Base-by-base conservation (phyloP, 2,329 filamentous ascomycete genomes). In the Claviceps purpurea region DNA sequence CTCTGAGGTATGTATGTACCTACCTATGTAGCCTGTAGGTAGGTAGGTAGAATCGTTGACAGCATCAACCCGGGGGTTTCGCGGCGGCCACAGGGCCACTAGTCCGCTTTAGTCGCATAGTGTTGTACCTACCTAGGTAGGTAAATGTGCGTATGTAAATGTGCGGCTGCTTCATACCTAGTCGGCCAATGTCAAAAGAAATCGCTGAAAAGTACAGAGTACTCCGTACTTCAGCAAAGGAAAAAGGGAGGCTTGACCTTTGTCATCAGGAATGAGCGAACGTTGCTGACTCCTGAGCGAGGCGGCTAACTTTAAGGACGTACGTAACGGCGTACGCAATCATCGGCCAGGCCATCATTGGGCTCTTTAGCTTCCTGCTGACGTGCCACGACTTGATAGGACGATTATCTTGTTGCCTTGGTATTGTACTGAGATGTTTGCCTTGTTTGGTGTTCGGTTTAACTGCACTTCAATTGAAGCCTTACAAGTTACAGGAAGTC, bases 311-410 rank as follows among this genome's bases (percentile, higher is more conserved):
- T 18, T 18, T 18, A 8, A 30, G 26, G 26, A 30, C 26, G 42
- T 46, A 49, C 38, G 51, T 24, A 47, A 52, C 47, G 47, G 47
- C 51, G 47, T 41, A 30, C 34, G 20, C 42, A 34, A 30, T 26
- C 40, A 38, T 34, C n/a, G 11, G 26, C 8, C 26, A 30, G 8
- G 10, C 26, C 11, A 30, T 37, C 41, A 30, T 8, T 8, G 30
- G 26, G 40, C 30, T 4, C 40, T 26, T 18, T 10, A 20, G n/a
- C 49, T 50, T 10, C 24, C 41, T 26, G 30, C 49, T 34, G 24
- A 30, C 38, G 47, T 34, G 38, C 39, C 39, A 42, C 14, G 49
- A 6, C 16, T 11, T 26, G 6, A 22, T 38, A 16, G 14, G 26
- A n/a, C 16, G 5, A 16, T 40, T 18, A 16, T 41, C 37, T 41